Evolutionary conservation across 768 basidiomycete species (phyloP), one percentile per base, ranked within the genome.

Genomic region (Podaxis sp.): DNA sequence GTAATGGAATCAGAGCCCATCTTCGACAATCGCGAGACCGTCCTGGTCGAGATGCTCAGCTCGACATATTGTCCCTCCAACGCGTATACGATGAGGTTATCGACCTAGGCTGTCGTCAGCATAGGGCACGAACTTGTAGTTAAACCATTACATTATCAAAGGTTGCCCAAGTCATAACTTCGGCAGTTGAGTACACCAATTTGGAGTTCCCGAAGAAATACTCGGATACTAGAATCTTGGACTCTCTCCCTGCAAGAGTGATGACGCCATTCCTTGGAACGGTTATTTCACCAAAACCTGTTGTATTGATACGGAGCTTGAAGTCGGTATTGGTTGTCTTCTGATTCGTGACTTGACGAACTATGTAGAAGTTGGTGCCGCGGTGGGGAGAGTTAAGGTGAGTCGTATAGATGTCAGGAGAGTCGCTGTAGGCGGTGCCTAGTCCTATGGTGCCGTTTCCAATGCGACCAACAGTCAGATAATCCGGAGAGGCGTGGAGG

Each of bases 101-200:
- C 75, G 8, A 69, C 48, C 74, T 75, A 53, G 0, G 40, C 33
- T 52, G 4, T 10, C 20, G 20, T 59, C 48, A 59, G 58, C 33
- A 4, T 3, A 28, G 5, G 11, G 26, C n/a, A 15, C 38, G 36
- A 30, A 17, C 2, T 20, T 20, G 10, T 11, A 36, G 44, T 13
- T 4, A 8, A 8, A 1, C 2, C 13, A 66, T 28, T 52, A 73
- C 74, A 36, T 67, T 63, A 56, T 76, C 77, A 52, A 74, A 75
- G 49, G 77, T 78, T 13, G 73, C 71, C 78, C 79, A 80, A 1
- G 79, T 79, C 73, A 78, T 68, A 26, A 80, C 78, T 65, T 82
- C 78, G 0, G 87, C 85, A 0, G 89, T 90, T 2, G 88, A 84
- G 73, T 88, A 90, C 30, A 82, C 74, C 7, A 88, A 66, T 63